Percentiles rank a stretch among this genome's conserved stretches.
Conservation (phyloP, 2,329 filamentous ascomycete genomes). For the Calonectria henricotiae region DNA sequence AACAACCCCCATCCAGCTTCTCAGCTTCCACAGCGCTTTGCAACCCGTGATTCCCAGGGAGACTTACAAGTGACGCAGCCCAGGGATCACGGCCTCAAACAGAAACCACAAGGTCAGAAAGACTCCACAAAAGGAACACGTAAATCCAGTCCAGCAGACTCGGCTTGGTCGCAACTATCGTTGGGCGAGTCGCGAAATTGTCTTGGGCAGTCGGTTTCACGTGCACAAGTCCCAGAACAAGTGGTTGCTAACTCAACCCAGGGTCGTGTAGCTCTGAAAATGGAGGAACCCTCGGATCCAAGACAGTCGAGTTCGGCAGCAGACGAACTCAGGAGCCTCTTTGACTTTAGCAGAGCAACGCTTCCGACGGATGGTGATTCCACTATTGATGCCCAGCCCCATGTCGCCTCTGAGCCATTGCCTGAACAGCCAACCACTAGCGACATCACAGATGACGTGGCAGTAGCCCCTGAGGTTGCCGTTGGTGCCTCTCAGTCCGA, state of each 20-base stretch:
- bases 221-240: slow-evolving; percentile 14
- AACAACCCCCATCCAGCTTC: background rate
- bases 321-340: slow-evolving; percentile 48
- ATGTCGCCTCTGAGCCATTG: slow-evolving; percentile 14
- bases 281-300: slow-evolving; percentile 44
- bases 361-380: slow-evolving; percentile 39
- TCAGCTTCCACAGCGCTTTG: background rate
- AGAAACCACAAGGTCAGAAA: slow-evolving; percentile 21
- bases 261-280: slow-evolving; percentile 26
- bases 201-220: slow-evolving; percentile 7
- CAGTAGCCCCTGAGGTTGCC: slow-evolving; percentile 30
- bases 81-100: background rate
- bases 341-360: slow-evolving; percentile 46
- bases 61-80: background rate
- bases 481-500: slow-evolving; percentile 42
- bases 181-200: slow-evolving; percentile 18
- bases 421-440: slow-evolving; percentile 17
- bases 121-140: background rate
- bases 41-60: background rate
- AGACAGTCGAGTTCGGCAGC: slow-evolving; percentile 42
- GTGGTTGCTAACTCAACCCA: slow-evolving; percentile 6
- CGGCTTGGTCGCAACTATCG: background rate
- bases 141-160: slow-evolving; percentile 2
- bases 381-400: slow-evolving; percentile 28
- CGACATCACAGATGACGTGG: slow-evolving; percentile 4